Conservation (phyloP, 169 alveolate genomes). For the Plasmodium gaboni region DNA sequence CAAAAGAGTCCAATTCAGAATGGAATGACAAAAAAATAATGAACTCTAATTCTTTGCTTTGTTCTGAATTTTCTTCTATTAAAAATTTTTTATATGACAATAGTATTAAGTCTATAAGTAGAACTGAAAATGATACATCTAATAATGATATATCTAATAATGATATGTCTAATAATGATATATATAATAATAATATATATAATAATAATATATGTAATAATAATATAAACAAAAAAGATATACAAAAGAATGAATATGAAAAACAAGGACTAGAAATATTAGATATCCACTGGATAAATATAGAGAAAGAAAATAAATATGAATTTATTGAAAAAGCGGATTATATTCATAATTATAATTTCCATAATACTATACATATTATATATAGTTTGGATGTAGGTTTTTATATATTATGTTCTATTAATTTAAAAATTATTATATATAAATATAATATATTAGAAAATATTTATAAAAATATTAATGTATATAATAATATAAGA, state of each 20-base stretch:
- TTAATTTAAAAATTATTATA: slow-evolving; percentile 46
- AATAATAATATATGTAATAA: no score
- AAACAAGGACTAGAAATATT: slow-evolving; percentile 28
- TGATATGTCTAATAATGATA: no score
- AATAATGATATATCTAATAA: no score
- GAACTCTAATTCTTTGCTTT: no score
- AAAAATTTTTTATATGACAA: no score
- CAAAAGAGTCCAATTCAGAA: no score
- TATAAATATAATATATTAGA: slow-evolving; percentile 70
- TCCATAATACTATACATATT: slow-evolving; percentile 23
- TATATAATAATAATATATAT: no score
- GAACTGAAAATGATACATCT: no score
- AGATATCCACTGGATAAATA: slow-evolving; percentile 46
- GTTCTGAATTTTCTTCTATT: no score
- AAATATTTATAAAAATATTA: slow-evolving; percentile 35
- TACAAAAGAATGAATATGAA: slow-evolving; percentile 15
- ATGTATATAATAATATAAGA: slow-evolving; percentile 7
- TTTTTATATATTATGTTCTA: slow-evolving; percentile 41
- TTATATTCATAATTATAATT: slow-evolving; percentile 10
- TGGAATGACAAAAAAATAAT: no score
- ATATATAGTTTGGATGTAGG: slow-evolving; percentile 55
- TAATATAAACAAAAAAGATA: background rate
- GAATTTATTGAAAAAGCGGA: slow-evolving; percentile 4
- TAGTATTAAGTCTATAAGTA: no score
- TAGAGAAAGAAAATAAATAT: slow-evolving; percentile 48